Conservation (phyloP, 2,329 filamentous ascomycete genomes). For the Berkeleyomyces basicola region DNA sequence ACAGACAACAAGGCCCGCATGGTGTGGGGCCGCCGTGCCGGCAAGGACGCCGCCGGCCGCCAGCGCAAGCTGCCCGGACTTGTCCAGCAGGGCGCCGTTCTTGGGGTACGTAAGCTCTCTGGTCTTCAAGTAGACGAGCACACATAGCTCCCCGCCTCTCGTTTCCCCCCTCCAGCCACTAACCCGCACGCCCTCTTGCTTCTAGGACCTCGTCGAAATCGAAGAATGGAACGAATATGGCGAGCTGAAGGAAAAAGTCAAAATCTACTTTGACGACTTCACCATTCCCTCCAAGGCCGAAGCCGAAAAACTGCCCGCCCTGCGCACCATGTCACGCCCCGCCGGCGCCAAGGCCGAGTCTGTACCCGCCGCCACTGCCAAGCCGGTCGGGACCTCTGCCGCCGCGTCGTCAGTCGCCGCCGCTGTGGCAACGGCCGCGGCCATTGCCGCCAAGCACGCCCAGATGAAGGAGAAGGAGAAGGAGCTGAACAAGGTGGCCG, state of each 20-base stretch:
- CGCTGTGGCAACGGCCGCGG: slow-evolving; percentile 16
- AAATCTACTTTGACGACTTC: slow-evolving; percentile 46
- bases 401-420: slow-evolving; percentile 16
- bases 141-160: background rate
- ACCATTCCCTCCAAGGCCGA: slow-evolving; percentile 38
- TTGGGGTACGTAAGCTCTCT: slow-evolving; percentile 53
- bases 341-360: slow-evolving; percentile 20
- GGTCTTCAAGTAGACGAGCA: background rate
- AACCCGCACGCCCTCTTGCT: background rate
- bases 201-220: slow-evolving; percentile 75
- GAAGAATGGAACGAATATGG: slow-evolving; percentile 99
- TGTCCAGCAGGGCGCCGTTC: slow-evolving; percentile 69
- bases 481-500: slow-evolving; percentile 5
- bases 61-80: slow-evolving; percentile 69
- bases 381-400: slow-evolving; percentile 12
- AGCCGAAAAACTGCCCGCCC: slow-evolving; percentile 21
- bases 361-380: slow-evolving; percentile 15
- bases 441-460: slow-evolving; percentile 15
- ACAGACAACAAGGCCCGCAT: slow-evolving; percentile 77
- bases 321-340: slow-evolving; percentile 14
- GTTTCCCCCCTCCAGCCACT: background rate
- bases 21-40: slow-evolving; percentile 72
- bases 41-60: slow-evolving; percentile 48
- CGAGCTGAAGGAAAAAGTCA: slow-evolving; percentile 77
- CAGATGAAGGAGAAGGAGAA: slow-evolving; percentile 12